These are phyloP conservation scores for Pseudogymnoascus pannorum DNA, from an alignment of 2,329 filamentous ascomycete species.

Conservation along the genomic window DNA sequence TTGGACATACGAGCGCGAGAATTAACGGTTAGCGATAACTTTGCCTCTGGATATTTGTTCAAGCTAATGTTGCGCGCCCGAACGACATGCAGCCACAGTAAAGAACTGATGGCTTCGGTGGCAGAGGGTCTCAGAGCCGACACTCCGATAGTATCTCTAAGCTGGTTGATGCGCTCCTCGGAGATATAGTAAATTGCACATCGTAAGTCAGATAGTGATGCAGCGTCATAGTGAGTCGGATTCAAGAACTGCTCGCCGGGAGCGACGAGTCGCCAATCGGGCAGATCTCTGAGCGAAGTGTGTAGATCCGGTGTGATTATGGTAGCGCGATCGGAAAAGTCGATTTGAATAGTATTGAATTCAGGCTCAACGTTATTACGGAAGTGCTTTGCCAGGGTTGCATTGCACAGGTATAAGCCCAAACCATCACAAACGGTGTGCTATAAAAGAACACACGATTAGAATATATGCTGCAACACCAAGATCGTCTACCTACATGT, in stretches of 20 bases:
- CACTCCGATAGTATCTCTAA: not conserved
- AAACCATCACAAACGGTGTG: slow-evolving; percentile 4
- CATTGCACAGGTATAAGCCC: not conserved
- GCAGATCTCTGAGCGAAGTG: not conserved
- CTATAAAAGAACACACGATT: not conserved
- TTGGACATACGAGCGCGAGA: not conserved
- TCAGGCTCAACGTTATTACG: not conserved
- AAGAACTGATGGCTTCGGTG: not conserved
- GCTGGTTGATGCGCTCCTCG: not conserved
- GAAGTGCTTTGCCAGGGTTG: not conserved
- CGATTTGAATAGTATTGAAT: not conserved
- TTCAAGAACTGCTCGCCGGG: not conserved
- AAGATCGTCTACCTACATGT: slow-evolving; percentile 4
- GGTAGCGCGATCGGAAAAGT: not conserved
- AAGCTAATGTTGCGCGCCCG: not conserved
- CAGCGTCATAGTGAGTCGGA: not conserved
- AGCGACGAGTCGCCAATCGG: not conserved
- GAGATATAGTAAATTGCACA: slow-evolving; percentile 7
- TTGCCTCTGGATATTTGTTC: slow-evolving; percentile 5
- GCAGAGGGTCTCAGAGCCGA: not conserved
- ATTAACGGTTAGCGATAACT: slow-evolving; percentile 1
- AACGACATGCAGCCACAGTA: slow-evolving; percentile 8
- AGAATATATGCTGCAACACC: not conserved
- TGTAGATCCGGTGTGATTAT: not conserved
- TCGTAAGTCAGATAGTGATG: not conserved